Base-by-base conservation (phyloP, 129 eudicot species). In the Erigeron canadensis region DNA sequence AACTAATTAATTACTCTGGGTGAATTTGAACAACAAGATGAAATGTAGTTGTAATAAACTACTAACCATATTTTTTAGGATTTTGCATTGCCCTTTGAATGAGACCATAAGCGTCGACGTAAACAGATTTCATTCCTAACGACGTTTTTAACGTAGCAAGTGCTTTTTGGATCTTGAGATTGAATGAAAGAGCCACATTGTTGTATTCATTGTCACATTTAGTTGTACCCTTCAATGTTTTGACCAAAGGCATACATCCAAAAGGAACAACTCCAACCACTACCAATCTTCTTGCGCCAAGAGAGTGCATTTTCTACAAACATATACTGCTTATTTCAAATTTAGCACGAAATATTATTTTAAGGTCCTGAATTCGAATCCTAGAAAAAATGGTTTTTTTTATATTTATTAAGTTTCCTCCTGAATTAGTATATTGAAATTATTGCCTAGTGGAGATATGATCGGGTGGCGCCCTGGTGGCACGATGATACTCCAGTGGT, bases 241-340 rank as follows among this genome's bases (percentile, higher is more conserved):
- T 81, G 4, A 85, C 76, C 18, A 88, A 57, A 51, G 95, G 95
- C 73, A 83, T 65, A 73, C 95, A 88, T n/a, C 95, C 95, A 34
- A 88, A 74, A 9, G 95, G 88, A 48, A 80, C 76, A 45, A 83
- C 86, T 6, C 95, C 91, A 41, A 85, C 91, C 17, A 88, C 82
- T 57, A 72, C 86, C 58, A 88, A 63, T 67, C 77, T 85, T 58
- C 88, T 83, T 48, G 83, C 95, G 65, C 95, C 95, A 17, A 83
- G 40, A 15, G 67, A 21, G 54, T 88, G 76, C 83, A 88, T 78
- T 75, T 16, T 72, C 91, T 86, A 67, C 21, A 69, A 54, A 55
- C 4, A 4, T 8, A 47, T 47, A 68, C 59, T 19, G 34, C 1
- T 28, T 0, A 28, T 1, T 28, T 28, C 34, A 28, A n/a, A n/a